Evolutionary conservation across 371 early-diverging fungal genomes (phyloP), one percentile per base, ranked within the genome.

Genomic region (Syncephalastrum racemosum): DNA sequence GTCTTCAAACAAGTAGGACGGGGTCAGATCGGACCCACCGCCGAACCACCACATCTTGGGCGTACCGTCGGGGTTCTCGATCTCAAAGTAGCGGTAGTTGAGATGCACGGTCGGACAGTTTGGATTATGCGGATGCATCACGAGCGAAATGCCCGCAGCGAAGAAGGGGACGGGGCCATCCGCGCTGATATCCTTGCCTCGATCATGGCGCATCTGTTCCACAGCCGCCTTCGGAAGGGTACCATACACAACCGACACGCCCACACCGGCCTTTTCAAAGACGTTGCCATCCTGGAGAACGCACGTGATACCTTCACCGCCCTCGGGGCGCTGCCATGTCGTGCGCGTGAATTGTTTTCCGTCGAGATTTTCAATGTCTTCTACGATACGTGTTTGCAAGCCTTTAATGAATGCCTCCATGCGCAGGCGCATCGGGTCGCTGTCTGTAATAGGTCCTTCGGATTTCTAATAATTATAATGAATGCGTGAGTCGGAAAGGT

Each of bases 1-100:
- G 4, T 90, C 92, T 52, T 87, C 86, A 51, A 80, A 88, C 44
- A 93, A 72, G 56, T 90, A 91, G 7, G 83, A 62, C 0, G 94
- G 94, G 0, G 94, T 94, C 53, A 93, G 64, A 63, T 94, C 94
- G 15, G 87, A 82, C 19, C 92, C 94, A 18, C 94, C 93, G 36
- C 93, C 94, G 57, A 94, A 94, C 94, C 94, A 94, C 73, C 88
- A 88, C 50, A 85, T 62, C 44, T 82, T 77, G 3, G 89, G 83
- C 19, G 80, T 68, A 7, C 83, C 83, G 47, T 83, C 81, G 0
- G 75, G 71, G 45, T 80, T 73, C 62, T 78, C 80, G n/a, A 92
- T 77, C 60, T 98, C 98, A 83, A 98, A 97, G 67, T 97, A 97
- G 14, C 99, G 87, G 73, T 95, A 98, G 75, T 98, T 98, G 71